A percentile compares a stretch with the other conserved stretches of the same genome.
These are phyloP conservation scores for Hawksworthiomyces lignivorus DNA, from an alignment of 2,329 filamentous ascomycete species.

Conservation along the genomic window DNA sequence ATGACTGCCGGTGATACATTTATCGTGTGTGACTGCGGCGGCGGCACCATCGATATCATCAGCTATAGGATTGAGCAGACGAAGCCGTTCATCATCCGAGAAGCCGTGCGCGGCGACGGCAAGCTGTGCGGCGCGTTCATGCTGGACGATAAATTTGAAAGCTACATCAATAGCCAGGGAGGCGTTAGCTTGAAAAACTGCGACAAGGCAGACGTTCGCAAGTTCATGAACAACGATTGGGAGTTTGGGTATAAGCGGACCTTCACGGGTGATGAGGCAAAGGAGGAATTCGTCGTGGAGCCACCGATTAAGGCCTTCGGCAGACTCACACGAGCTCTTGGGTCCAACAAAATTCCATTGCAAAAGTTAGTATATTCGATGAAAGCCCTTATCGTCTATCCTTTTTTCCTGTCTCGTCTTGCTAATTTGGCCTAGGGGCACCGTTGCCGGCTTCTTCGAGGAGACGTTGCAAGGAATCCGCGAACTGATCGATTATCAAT, in stretches of 20 bases:
- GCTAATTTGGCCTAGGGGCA: constrained; percentile 25
- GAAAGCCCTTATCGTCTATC: no score
- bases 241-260: constrained; percentile 25
- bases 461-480: constrained; percentile 34
- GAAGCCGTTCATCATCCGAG: constrained; percentile 33
- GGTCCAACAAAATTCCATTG: no score
- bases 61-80: constrained; percentile 35
- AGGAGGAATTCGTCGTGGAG: background rate
- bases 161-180: constrained; percentile 35
- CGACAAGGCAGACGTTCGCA: constrained; percentile 30
- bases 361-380: no score
- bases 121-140: constrained; percentile 42
- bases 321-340: no score
- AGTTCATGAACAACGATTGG: constrained; percentile 37
- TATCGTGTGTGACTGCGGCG: constrained; percentile 23
- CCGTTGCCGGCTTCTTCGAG: constrained; percentile 26
- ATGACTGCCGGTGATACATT: constrained; percentile 16
- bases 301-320: background rate
- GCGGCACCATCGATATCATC: constrained; percentile 38
- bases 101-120: constrained; percentile 41
- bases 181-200: constrained; percentile 36
- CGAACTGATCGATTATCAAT: constrained; percentile 26
- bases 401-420: no score
- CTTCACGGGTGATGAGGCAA: constrained; percentile 25
- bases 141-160: constrained; percentile 39